Conservation (phyloP, 306 rosid species). For the Astragalus glycyphyllos region DNA sequence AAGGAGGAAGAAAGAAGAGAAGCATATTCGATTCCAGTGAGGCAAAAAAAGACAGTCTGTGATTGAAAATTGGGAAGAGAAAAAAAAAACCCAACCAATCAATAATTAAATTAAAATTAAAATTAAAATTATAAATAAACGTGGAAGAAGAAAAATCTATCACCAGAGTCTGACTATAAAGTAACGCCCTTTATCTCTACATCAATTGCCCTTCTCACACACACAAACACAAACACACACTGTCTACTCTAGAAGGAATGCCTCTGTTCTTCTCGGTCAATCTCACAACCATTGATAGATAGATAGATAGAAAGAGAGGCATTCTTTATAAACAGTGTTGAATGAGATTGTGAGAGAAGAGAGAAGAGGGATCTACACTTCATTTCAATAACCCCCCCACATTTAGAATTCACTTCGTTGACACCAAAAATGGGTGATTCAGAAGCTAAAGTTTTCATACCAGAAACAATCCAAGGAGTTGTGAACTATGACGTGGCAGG, state of each 20-base stretch:
- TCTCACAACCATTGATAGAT: slow-evolving; percentile 31
- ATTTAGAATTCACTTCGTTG: neutral
- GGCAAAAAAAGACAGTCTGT: slow-evolving; percentile 20
- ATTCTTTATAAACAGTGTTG: slow-evolving; percentile 24
- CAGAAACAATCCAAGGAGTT: slow-evolving; percentile 60
- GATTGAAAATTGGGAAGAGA: neutral
- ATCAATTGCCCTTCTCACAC: slow-evolving; percentile 35
- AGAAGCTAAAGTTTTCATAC: slow-evolving; percentile 56
- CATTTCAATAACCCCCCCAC: neutral
- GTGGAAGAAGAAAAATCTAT: slow-evolving; percentile 33
- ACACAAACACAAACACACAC: slow-evolving; percentile 11
- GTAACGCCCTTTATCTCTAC: slow-evolving; percentile 38
- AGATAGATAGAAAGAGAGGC: slow-evolving; percentile 35
- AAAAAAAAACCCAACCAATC: slow-evolving; percentile 7
- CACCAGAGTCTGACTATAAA: slow-evolving; percentile 66
- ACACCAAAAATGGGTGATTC: slow-evolving; percentile 61
- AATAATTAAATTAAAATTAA: neutral
- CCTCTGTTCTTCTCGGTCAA: slow-evolving; percentile 49
- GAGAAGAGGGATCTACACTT: neutral
- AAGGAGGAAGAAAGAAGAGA: neutral
- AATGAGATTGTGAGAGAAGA: neutral
- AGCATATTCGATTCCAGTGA: slow-evolving; percentile 35
- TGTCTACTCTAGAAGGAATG: slow-evolving; percentile 41
- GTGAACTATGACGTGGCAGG: slow-evolving; percentile 62
- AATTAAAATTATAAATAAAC: slow-evolving; percentile 11